These are phyloP conservation scores for Ophiostoma tasmaniense DNA, from an alignment of 2,329 filamentous ascomycete genomes.

Conservation along the genomic window DNA sequence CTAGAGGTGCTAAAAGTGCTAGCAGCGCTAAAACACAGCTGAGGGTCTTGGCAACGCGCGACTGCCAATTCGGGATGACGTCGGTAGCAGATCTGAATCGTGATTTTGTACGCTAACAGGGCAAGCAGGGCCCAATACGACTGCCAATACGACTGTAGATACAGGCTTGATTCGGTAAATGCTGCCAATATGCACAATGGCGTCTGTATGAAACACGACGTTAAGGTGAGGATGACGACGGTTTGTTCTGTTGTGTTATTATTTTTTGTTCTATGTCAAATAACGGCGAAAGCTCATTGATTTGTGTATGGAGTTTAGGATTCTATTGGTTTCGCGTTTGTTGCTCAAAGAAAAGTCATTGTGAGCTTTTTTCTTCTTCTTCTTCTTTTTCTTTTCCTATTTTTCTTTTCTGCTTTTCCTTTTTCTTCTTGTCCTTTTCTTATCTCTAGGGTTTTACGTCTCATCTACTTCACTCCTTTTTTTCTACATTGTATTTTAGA, in stretches of 20 bases:
- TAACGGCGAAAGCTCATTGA: too few species aligned
- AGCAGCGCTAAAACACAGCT: not conserved
- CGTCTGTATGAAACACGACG: not conserved
- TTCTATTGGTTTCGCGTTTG: not conserved
- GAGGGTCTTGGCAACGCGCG: slow-evolving; percentile 13
- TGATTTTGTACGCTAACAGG: not conserved
- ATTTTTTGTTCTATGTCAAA: not conserved
- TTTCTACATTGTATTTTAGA: not conserved
- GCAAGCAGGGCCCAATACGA: not conserved
- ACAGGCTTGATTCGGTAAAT: not conserved
- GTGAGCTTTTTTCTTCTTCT: too few species aligned
- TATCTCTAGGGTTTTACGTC: not conserved
- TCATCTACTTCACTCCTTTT: too few species aligned
- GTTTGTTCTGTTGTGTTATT: not conserved
- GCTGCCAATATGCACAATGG: not conserved
- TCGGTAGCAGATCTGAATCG: slow-evolving; percentile 15
- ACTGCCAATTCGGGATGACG: slow-evolving; percentile 17
- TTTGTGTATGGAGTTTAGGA: too few species aligned
- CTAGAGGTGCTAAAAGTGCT: not conserved
- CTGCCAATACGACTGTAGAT: not conserved
- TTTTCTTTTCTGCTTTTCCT: too few species aligned
- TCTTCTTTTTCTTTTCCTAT: too few species aligned
- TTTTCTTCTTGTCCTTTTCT: not conserved
- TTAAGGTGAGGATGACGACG: not conserved
- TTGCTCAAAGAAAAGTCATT: too few species aligned